Percentiles rank a stretch among this genome's conserved stretches.
Evolutionary conservation across 139 green algal species (phyloP).

Genomic region (Eudorina sp.): DNA sequence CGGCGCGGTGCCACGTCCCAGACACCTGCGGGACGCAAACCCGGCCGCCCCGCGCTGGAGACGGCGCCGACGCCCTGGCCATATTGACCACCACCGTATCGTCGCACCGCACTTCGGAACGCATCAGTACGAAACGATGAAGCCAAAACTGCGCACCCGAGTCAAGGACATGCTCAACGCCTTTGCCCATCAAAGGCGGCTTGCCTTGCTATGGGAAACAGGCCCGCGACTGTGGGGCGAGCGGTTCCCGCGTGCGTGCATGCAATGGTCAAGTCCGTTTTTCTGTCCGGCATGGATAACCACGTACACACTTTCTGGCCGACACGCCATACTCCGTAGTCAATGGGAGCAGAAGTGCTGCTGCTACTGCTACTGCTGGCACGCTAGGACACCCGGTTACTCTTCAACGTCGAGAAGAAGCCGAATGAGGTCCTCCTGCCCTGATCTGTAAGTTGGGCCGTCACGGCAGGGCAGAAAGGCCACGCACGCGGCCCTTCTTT

Average conservation of each 20-base stretch:
- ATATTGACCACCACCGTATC: slow-evolving; percentile 12
- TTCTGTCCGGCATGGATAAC: background rate
- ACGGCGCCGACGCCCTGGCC: no score
- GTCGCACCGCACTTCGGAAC: background rate
- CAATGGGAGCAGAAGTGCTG: background rate
- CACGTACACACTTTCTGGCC: no score
- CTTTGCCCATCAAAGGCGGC: slow-evolving; percentile 27
- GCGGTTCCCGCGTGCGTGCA: slow-evolving; percentile 13
- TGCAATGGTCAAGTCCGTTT: background rate
- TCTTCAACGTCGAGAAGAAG: no score
- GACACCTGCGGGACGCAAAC: no score
- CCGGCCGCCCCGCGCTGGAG: no score
- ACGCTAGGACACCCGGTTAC: background rate
- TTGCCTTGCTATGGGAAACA: background rate
- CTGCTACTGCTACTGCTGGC: background rate
- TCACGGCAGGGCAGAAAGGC: no score
- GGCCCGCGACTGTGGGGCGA: background rate
- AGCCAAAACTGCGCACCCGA: slow-evolving; percentile 30
- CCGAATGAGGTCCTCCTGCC: no score
- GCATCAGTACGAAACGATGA: slow-evolving; percentile 31
- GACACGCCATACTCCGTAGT: background rate
- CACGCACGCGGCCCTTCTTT: no score
- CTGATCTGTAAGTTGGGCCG: no score
- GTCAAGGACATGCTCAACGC: background rate
- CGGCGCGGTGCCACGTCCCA: no score